Base-by-base conservation (phyloP, 2,329 filamentous ascomycete genomes). In the Grosmannia serpens region DNA sequence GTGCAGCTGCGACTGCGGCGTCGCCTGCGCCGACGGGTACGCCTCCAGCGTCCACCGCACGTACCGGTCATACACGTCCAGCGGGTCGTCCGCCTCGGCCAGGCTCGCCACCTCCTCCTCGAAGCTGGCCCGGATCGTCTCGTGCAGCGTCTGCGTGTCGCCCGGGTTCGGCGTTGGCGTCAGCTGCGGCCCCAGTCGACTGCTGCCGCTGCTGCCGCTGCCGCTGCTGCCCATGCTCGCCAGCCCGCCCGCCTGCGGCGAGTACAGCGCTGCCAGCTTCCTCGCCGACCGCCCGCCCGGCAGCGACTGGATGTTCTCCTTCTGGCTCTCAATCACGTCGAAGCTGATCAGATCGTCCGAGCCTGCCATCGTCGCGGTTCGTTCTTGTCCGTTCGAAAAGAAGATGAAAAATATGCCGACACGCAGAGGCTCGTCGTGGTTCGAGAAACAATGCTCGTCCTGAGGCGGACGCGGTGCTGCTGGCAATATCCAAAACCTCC, bases 221-320 rank as follows among this genome's bases (percentile, higher is more conserved):
- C 82, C 73, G 46, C 47, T 29, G 26, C 47, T 27, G 20, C 20
- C 6, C 5, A 44, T 15, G 17, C 41, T 20, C 17, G 3, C 17
- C 17, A 44, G 41, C 1, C 20, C 41, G 17, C 41, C 41, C 47
- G 80, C 77, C 47, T 81, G 78, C 58, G 88, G 78, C 62, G 91
- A 86, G 79, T 90, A 91, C 35, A 90, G 82, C 58, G 91, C 83
- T 33, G 86, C 91, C 56, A 99, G 85, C 57, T 94, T 91, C 74
- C 86, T 89, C 52, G 92, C 94, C 47, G 92, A 97, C 64, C 94
- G 78, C 26, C 81, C 94, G 62, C 89, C 88, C 20, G 92, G 91
- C 15, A 99, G 80, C 26, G 91, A 86, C 72, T 96, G 91, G 59
- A 99, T 96, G 73, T 99, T 99, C 75, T 99, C 94, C 74, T 99